Percentiles rank a stretch among this genome's conserved stretches.
phyloP scores from a whole-genome alignment of 306 rosid species.

The Vigna unguiculata region DNA sequence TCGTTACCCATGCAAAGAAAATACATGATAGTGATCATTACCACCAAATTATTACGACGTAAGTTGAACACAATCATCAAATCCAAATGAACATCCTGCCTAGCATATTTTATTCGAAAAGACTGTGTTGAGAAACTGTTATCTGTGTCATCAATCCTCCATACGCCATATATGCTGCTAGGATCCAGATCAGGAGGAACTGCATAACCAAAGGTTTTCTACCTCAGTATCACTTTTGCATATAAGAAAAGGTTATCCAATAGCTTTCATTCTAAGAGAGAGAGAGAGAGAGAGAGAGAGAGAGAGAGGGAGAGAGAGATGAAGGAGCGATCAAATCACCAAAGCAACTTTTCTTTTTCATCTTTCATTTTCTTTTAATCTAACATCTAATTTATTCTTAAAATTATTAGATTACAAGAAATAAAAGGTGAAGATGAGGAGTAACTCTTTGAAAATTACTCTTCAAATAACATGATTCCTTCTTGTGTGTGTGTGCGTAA shows the following conservation, averaged over 20 bases:
- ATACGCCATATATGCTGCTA: conserved; percentile 61
- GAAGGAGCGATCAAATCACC: background rate
- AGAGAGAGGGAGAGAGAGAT: background rate
- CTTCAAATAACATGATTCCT: too few relatives aligned
- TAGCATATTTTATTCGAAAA: conserved; percentile 87
- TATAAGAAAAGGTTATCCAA: background rate
- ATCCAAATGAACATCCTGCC: conserved; percentile 82
- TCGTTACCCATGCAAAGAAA: conserved; percentile 9
- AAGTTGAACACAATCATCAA: conserved; percentile 84
- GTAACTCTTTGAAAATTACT: too few relatives aligned
- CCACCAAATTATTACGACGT: conserved; percentile 65
- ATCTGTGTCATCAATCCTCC: conserved; percentile 91
- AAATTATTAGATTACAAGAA: too few relatives aligned
- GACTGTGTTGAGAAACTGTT: conserved; percentile 93
- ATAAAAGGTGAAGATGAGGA: too few relatives aligned
- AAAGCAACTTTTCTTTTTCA: too few relatives aligned
- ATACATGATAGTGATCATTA: conserved; percentile 48
- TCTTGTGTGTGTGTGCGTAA: too few relatives aligned
- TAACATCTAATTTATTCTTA: too few relatives aligned
- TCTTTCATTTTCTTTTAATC: too few relatives aligned
- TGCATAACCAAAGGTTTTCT: conserved; percentile 51
- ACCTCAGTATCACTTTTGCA: conserved; percentile 33
- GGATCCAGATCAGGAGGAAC: conserved; percentile 77
- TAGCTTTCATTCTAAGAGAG: background rate
- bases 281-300: background rate